Conservation (phyloP, 73 alveolate species). For the Diophrys appendiculata region DNA sequence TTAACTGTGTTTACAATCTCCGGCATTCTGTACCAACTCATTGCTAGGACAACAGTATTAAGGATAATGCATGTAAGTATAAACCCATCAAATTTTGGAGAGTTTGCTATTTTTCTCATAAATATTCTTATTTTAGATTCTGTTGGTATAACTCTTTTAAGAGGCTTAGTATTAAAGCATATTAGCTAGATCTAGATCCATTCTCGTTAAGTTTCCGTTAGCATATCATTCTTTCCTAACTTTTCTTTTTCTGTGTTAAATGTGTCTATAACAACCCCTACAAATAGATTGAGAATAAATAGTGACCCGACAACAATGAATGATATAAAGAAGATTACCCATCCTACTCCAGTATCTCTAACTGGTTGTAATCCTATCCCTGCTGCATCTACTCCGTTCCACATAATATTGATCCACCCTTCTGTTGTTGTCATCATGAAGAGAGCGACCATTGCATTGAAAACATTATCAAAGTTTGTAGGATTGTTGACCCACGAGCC, state of each 20-base stretch:
- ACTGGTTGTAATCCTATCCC: conserved; percentile 37
- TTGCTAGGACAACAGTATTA: conserved; percentile 14
- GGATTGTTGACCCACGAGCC: conserved; percentile 67
- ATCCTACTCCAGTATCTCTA: neutral
- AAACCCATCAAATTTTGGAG: conserved; percentile 43
- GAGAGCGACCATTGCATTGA: conserved; percentile 58
- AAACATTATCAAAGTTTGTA: conserved; percentile 73
- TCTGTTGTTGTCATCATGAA: conserved; percentile 69
- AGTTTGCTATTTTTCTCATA: conserved; percentile 39
- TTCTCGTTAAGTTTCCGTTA: conserved; percentile 14
- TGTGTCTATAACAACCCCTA: conserved; percentile 75
- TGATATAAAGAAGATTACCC: conserved; percentile 33
- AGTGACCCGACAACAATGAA: conserved; percentile 64
- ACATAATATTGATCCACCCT: conserved; percentile 71
- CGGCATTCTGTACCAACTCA: conserved; percentile 6
- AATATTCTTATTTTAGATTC: neutral
- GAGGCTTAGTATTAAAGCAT: neutral
- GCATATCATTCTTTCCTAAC: conserved; percentile 16
- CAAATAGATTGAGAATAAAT: conserved; percentile 74
- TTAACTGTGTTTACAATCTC: conserved; percentile 14
- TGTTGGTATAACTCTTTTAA: conserved; percentile 4
- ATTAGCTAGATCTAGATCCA: conserved; percentile 16
- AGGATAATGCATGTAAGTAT: conserved; percentile 70
- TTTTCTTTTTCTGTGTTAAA: conserved; percentile 52
- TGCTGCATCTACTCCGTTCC: conserved; percentile 40